Base-by-base conservation (phyloP, 176 grass and related monocot species). In the Oryza glumipatula region DNA sequence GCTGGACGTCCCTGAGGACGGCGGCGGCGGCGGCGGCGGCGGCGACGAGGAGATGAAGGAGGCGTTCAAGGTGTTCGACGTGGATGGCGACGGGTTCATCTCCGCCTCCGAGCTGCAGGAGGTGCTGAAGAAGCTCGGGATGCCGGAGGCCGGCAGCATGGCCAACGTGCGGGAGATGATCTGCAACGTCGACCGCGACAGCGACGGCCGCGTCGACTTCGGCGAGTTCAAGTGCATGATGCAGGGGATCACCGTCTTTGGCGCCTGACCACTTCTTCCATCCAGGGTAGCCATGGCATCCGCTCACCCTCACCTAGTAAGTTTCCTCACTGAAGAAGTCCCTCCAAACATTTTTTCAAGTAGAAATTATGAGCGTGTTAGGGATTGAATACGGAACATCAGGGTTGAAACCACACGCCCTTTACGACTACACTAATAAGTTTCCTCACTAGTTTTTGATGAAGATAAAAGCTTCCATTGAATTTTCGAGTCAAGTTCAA, bases 21-120 rank as follows among this genome's bases (percentile, higher is more conserved):
- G 7, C 3, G 19, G 19, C 2, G 56, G 21, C 0, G 19, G 19
- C 2, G 56, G 21, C 0, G 67, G n/a, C 15, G 65, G 76, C 9
- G 86, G 69, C 2, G 92, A 94, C 23, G 73, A 87, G 73, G 92
- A 94, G 28, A 87, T 94, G 92, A 54, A 39, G 68, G 92, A 94
- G 92, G 92, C 92, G 4, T 94, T 94, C 84, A 80, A 80, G 92
- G 92, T 94, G 9, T 94, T 94, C 81, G 92, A 91, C 84, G 89
- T 89, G 6, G 92, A 91, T 84, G 86, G 92, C 67, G 92, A 91
- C 80, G 89, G 92, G 9, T 91, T 89, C 92, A 91, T 94, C 86
- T 94, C 92, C 1, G 87, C 86, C 5, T 64, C 84, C 7, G 92
- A 94, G 84, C 92, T 91, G 83, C 89, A 89, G 84, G 68, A 51